These are phyloP conservation scores for Flaveria trinervia DNA, from an alignment of 129 eudicot genomes.

Conservation along the genomic window DNA sequence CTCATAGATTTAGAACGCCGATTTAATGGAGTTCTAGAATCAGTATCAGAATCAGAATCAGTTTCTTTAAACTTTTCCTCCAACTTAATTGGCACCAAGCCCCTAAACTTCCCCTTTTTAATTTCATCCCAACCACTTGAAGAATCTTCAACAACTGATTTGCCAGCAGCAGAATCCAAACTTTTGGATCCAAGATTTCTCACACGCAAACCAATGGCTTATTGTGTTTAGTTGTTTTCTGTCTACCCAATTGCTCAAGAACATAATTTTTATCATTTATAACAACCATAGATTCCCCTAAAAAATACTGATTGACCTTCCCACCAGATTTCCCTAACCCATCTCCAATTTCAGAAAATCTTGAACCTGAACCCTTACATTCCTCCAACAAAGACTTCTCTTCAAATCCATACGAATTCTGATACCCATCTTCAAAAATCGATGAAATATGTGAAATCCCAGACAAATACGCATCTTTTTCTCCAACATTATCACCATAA, in stretches of 20 bases:
- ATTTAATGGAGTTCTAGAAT: conserved; percentile 25
- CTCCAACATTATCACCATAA: conserved; percentile 18
- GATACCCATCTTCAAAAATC: conserved; percentile 65
- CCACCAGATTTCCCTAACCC: conserved; percentile 20
- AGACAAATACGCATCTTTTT: conserved; percentile 36
- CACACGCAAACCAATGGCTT: conserved; percentile 61
- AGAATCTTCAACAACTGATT: conserved; percentile 28
- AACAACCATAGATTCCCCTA: conserved; percentile 49
- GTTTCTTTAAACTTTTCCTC: conserved; percentile 59
- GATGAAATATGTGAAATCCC: conserved; percentile 62
- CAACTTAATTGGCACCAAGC: conserved; percentile 59
- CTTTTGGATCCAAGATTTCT: conserved; percentile 60
- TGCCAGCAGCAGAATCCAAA: conserved; percentile 37
- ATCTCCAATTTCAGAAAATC: conserved; percentile 35
- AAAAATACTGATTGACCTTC: conserved; percentile 22
- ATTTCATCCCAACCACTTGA: conserved; percentile 19
- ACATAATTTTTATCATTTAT: conserved; percentile 41
- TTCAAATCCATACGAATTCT: conserved; percentile 51
- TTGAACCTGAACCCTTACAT: conserved; percentile 26
- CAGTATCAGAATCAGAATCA: conserved; percentile 30
- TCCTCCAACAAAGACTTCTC: conserved; percentile 34
- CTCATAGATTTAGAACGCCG: conserved; percentile 57
- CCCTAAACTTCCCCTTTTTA: conserved; percentile 42
- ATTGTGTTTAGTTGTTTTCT: conserved; percentile 27
- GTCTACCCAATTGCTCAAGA: conserved; percentile 35